Base-by-base conservation (phyloP, 805 yeast genomes). In the Kuraishia molischiana region DNA sequence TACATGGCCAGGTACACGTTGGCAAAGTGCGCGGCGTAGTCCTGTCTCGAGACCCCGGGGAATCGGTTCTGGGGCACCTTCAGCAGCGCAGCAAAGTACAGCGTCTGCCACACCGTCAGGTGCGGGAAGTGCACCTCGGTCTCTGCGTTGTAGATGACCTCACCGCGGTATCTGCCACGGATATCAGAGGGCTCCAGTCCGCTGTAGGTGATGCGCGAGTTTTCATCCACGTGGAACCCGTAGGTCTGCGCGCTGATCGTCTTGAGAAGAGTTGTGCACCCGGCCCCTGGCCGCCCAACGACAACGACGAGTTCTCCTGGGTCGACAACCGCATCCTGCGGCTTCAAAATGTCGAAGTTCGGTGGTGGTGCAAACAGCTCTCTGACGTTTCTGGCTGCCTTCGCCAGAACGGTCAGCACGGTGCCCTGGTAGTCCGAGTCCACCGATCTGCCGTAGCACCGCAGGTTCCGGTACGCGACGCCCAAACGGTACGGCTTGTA, bases 361-460 rank as follows among this genome's bases (percentile, higher is more conserved):
- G 14, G 5, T 5, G 53, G 37, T 9, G 48, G 40, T 29, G 45
- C 41, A 3, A 47, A 2, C 2, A 28, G 36, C 32, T 50, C 47
- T 3, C 43, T 43, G 19, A 45, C 29, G 19, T 38, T 29, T 13
- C 45, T 39, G 5, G 44, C 32, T 4, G 44, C 38, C 38, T 59
- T 60, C 3, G 43, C 42, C 1, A 61, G 58, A 3, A 56, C 43
- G 48, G 77, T 80, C 14, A 67, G 48, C 3, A 75, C 72, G 2
- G 80, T 79, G 9, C 75, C 59, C 52, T 79, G 87, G 56, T 77
- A 82, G 52, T 77, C 85, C 3, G 81, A 67, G 48, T 69, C 78
- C 3, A 67, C 55, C 17, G 77, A 74, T 29, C 61, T 59, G 44
- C 90, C 90, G 39, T 63, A 72, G 3, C 83, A 84, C 39, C 77